Percentiles rank a stretch among this genome's conserved stretches.
Evolutionary conservation across 768 basidiomycete species (phyloP).

Genomic region (Lyophyllum shimeji): DNA sequence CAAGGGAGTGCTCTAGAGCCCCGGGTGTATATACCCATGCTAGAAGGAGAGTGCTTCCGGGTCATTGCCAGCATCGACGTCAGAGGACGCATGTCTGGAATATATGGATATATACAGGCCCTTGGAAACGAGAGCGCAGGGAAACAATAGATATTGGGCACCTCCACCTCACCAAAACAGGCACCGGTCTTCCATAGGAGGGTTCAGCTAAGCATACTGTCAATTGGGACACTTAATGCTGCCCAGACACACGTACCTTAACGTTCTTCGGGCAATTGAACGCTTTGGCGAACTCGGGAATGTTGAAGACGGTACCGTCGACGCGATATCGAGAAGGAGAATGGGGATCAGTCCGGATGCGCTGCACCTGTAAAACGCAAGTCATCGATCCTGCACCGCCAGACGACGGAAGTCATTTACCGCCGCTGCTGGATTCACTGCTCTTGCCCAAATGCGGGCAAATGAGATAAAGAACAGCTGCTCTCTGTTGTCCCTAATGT

Average conservation of each 20-base stretch:
- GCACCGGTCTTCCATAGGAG: slow-evolving; percentile 76
- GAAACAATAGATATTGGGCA: slow-evolving; percentile 1
- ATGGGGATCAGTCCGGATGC: slow-evolving; percentile 86
- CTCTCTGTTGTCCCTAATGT: slow-evolving; percentile 49
- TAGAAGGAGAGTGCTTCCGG: not conserved
- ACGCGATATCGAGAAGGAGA: slow-evolving; percentile 79
- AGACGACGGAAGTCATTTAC: slow-evolving; percentile 38
- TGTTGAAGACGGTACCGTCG: slow-evolving; percentile 84
- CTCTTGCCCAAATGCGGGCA: slow-evolving; percentile 83
- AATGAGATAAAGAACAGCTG: slow-evolving; percentile 95
- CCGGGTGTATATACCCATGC: not conserved
- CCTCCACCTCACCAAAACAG: slow-evolving; percentile 66
- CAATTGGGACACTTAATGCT: not conserved
- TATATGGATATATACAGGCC: slow-evolving; percentile 5
- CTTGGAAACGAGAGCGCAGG: not conserved
- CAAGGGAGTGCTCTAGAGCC: slow-evolving; percentile 77
- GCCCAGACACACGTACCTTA: slow-evolving; percentile 51
- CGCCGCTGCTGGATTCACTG: slow-evolving; percentile 75
- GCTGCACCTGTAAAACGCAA: slow-evolving; percentile 52
- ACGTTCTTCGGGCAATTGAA: slow-evolving; percentile 79
- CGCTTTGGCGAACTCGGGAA: slow-evolving; percentile 84
- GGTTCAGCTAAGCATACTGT: slow-evolving; percentile 60
- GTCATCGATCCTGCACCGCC: not conserved
- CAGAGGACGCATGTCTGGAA: slow-evolving; percentile 7
- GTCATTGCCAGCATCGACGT: not conserved